A percentile compares a stretch with the other conserved stretches of the same genome.
phyloP scores from a whole-genome alignment of 805 yeast species.

The Cyberlindnera maclurae region DNA sequence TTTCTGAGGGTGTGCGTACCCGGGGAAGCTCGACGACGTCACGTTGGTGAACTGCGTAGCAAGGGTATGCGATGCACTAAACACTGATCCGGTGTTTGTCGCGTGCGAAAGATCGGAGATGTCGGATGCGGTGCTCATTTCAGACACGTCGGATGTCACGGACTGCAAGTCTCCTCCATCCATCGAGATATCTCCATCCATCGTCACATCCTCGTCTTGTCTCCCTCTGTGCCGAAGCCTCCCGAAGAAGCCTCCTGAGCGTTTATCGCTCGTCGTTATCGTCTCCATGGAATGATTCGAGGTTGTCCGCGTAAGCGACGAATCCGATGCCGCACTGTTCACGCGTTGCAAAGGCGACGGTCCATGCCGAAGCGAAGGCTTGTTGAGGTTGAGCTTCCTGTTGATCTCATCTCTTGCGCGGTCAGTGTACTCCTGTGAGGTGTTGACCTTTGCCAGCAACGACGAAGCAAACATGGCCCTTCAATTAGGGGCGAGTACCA shows the following conservation, averaged over 20 bases:
- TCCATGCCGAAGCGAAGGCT: slow-evolving; percentile 19
- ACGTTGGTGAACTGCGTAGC: neutral
- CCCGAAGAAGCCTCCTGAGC: slow-evolving; percentile 1
- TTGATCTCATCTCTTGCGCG: slow-evolving; percentile 26
- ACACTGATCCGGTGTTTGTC: neutral
- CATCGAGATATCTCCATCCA: slow-evolving; percentile 9
- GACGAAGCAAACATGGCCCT: slow-evolving; percentile 22
- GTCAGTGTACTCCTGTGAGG: slow-evolving; percentile 26
- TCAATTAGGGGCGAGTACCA: neutral
- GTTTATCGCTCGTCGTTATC: neutral
- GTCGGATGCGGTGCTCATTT: too few relatives aligned
- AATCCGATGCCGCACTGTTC: slow-evolving; percentile 19
- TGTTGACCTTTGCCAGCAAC: slow-evolving; percentile 11
- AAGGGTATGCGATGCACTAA: neutral
- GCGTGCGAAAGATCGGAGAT: neutral
- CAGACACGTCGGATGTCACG: neutral
- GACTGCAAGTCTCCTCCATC: neutral
- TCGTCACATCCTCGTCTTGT: slow-evolving; percentile 8
- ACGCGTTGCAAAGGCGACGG: slow-evolving; percentile 24
- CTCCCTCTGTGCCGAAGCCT: slow-evolving; percentile 3
- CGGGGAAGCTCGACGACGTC: neutral
- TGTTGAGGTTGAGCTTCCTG: slow-evolving; percentile 17
- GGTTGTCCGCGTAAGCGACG: slow-evolving; percentile 15
- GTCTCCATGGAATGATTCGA: slow-evolving; percentile 21
- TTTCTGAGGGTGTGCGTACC: slow-evolving; percentile 4